These are phyloP conservation scores for Leishmania guyanensis DNA, from an alignment of 208 protist genomes.

Conservation along the genomic window DNA sequence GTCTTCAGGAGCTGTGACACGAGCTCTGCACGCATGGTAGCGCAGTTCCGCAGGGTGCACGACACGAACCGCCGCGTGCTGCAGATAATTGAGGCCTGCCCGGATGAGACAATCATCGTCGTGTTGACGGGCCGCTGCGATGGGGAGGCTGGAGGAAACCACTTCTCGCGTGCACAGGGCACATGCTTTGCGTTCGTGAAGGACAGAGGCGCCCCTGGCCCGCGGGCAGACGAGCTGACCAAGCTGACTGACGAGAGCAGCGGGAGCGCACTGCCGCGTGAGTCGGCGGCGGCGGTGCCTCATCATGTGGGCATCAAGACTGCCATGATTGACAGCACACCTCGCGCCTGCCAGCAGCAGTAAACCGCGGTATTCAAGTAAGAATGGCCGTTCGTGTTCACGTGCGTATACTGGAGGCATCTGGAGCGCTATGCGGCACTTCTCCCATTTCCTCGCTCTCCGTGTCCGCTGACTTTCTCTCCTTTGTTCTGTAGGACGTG, in stretches of 20 bases:
- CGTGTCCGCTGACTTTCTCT: neutral
- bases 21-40: slow-evolving; percentile 27
- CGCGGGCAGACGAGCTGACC: slow-evolving; percentile 28
- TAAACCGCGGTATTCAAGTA: neutral
- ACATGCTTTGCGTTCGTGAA: slow-evolving; percentile 82
- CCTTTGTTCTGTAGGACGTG: neutral
- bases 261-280: neutral
- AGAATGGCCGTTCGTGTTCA: neutral
- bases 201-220: slow-evolving; percentile 51
- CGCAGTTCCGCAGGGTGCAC: slow-evolving; percentile 41
- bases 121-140: slow-evolving; percentile 48
- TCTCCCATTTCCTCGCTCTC: too few species aligned
- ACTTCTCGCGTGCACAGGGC: slow-evolving; percentile 56
- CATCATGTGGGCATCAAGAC: neutral
- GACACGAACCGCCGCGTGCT: slow-evolving; percentile 70
- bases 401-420: neutral
- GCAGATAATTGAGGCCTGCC: slow-evolving; percentile 68
- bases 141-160: slow-evolving; percentile 40
- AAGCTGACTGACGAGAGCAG: neutral
- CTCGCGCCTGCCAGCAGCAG: slow-evolving; percentile 47
- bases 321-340: slow-evolving; percentile 14
- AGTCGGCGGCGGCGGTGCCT: neutral
- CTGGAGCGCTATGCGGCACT: neutral
- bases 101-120: slow-evolving; percentile 72
- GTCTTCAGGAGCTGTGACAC: neutral